Evolutionary conservation across 345 rosid species (phyloP).

Genomic region (Triadica sebifera): DNA sequence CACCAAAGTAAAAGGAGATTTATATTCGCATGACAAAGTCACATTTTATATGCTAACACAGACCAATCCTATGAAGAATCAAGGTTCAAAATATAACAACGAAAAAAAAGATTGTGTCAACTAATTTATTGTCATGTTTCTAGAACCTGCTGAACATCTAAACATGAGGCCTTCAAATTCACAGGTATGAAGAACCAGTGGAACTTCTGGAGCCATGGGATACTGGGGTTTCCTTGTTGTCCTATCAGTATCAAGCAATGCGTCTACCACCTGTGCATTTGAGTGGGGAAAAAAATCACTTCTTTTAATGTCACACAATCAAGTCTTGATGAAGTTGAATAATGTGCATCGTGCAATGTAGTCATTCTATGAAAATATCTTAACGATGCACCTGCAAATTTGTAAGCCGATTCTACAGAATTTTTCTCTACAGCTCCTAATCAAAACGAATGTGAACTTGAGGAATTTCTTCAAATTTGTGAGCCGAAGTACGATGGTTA

Average conservation of each 20-base stretch:
- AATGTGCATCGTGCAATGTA: neutral
- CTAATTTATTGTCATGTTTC: neutral
- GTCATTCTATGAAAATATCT: neutral
- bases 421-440: neutral
- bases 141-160: conserved; percentile 72
- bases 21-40: neutral
- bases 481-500: neutral
- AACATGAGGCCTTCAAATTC: conserved; percentile 68
- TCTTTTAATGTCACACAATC: neutral
- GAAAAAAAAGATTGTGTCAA: neutral
- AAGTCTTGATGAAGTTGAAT: neutral
- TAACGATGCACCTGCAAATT: neutral
- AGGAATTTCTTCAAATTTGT: neutral
- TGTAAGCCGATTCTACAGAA: neutral
- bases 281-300: conserved; percentile 6
- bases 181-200: conserved; percentile 76
- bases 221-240: conserved; percentile 81
- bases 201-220: conserved; percentile 75
- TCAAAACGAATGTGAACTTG: neutral
- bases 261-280: conserved; percentile 58
- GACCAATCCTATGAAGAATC: neutral
- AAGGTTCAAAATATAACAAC: neutral
- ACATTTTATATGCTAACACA: neutral
- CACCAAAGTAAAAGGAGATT: neutral
- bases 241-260: conserved; percentile 56